Percentiles rank a stretch among this genome's conserved stretches.
Evolutionary conservation across 768 basidiomycete species (phyloP).

Genomic region (Serendipita sp.): DNA sequence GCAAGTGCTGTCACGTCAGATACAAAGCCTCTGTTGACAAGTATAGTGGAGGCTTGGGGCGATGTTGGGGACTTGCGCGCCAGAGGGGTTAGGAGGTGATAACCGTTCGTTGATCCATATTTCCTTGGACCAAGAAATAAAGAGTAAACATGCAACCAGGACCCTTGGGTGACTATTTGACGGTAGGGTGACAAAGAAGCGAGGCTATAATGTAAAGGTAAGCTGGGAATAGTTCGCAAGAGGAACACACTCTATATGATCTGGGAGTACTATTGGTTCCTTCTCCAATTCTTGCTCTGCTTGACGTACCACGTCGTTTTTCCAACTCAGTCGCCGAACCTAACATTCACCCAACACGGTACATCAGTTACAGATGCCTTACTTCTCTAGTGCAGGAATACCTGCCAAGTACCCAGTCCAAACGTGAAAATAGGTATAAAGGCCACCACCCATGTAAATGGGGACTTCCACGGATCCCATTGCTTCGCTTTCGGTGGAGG

Average conservation of each 20-base stretch:
- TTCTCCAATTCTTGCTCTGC: slow-evolving; percentile 77
- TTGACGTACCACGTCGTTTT: slow-evolving; percentile 82
- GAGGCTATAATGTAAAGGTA: slow-evolving; percentile 5
- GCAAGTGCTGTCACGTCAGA: slow-evolving; percentile 21
- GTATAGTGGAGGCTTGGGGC: slow-evolving; percentile 61
- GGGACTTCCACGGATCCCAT: slow-evolving; percentile 9
- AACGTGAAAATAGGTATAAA: slow-evolving; percentile 85
- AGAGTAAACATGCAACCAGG: slow-evolving; percentile 60
- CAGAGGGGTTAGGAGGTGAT: slow-evolving; percentile 77
- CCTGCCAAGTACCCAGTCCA: slow-evolving; percentile 45
- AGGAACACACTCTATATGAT: slow-evolving; percentile 59
- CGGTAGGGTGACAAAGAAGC: slow-evolving; percentile 24
- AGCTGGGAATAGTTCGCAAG: slow-evolving; percentile 13
- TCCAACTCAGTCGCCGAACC: slow-evolving; percentile 85
- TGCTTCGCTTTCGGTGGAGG: slow-evolving; percentile 1
- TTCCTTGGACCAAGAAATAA: slow-evolving; percentile 77
- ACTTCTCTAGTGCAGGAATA: not conserved
- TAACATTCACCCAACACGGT: slow-evolving; percentile 43
- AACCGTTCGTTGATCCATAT: slow-evolving; percentile 77
- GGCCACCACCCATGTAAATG: slow-evolving; percentile 36
- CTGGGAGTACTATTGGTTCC: slow-evolving; percentile 62
- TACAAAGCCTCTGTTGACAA: slow-evolving; percentile 90
- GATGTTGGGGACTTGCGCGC: slow-evolving; percentile 26
- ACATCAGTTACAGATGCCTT: not conserved
- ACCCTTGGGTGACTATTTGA: slow-evolving; percentile 62